Evolutionary conservation across 2,329 filamentous ascomycete genomes (phyloP), one percentile per base, ranked within the genome.

Genomic region (Sclerotinia trifoliorum): DNA sequence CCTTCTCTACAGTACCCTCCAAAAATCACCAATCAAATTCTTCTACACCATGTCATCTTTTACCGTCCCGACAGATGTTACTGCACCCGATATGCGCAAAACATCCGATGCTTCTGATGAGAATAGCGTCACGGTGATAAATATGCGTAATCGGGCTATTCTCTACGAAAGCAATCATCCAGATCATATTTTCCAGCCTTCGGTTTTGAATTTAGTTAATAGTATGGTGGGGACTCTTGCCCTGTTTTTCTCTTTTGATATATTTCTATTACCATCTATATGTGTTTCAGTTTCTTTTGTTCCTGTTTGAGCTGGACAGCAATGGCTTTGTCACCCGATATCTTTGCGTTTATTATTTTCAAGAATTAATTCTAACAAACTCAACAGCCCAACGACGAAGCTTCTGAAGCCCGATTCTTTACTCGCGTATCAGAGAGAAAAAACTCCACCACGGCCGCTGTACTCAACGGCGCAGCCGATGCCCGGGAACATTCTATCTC

Each of bases 301-400:
- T 35, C 5, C 8, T 1, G 3, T 26, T 39, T 26, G 21, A 5
- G 21, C 29, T 7, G 7, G 5, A 39, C 4, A 2, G 13, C 39
- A 26, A 26, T 35, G 26, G 17, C 11, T 32, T 2, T 35, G 26
- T 42, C 29, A 39, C 21, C 29, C 29, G 29, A 39, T 8, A 26
- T 0, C 11, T 39, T 21, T 4, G 1, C 11, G 3, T 26, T 21
- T 1, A 3, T 5, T 10, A 0, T 51, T 21, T n/a, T 19, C 2
- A 6, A 39, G 13, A 39, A n/a, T 6, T 3, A 11, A 26, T 26
- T 19, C n/a, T 51, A 63, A 63, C 11, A 5, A 32, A 51, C 26
- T 8, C n/a, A 8, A 26, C 11, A 63, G 60, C 60, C 60, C 60
- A 63, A 63, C 5, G 60, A 63, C 10, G 60, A 63, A 63, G 60